phyloP scores from a whole-genome alignment of 2,329 filamentous ascomycete genomes.

The Balansia obtecta region DNA sequence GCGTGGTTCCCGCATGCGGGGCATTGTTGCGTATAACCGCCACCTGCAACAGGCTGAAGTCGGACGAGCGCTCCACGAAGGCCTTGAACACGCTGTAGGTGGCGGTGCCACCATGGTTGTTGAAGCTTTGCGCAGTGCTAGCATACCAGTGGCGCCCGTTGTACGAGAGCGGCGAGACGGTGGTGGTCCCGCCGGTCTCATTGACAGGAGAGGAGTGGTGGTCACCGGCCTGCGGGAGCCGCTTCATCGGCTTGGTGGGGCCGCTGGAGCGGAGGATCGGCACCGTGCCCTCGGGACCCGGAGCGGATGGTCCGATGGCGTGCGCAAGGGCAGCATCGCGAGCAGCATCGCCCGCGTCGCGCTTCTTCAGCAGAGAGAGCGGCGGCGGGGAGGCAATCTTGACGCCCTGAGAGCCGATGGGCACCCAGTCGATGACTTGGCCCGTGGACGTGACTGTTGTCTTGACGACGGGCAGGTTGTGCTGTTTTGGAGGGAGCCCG shows the following conservation, averaged over 20 bases:
- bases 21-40: conserved; percentile 9
- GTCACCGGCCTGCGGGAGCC: conserved; percentile 1
- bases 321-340: not conserved
- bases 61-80: conserved; percentile 6
- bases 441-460: conserved; percentile 7
- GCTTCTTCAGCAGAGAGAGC: not conserved
- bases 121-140: conserved; percentile 5
- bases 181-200: not conserved
- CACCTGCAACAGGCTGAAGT: conserved; percentile 13
- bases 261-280: conserved; percentile 9
- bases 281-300: conserved; percentile 10
- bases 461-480: conserved; percentile 8
- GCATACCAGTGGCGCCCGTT: conserved; percentile 12
- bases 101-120: conserved; percentile 9
- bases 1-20: conserved; percentile 4
- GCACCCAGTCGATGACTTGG: conserved; percentile 12
- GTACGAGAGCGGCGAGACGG: not conserved
- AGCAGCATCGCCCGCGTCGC: not conserved
- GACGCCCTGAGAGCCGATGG: conserved; percentile 8
- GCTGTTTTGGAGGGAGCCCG: not conserved
- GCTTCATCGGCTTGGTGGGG: conserved; percentile 7
- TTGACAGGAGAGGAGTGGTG: not conserved
- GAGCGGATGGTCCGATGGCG: conserved; percentile 3
- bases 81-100: conserved; percentile 10
- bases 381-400: conserved; percentile 7